Evolutionary conservation across 2,329 filamentous ascomycete genomes (phyloP).

Genomic region (Aureobasidium musti): DNA sequence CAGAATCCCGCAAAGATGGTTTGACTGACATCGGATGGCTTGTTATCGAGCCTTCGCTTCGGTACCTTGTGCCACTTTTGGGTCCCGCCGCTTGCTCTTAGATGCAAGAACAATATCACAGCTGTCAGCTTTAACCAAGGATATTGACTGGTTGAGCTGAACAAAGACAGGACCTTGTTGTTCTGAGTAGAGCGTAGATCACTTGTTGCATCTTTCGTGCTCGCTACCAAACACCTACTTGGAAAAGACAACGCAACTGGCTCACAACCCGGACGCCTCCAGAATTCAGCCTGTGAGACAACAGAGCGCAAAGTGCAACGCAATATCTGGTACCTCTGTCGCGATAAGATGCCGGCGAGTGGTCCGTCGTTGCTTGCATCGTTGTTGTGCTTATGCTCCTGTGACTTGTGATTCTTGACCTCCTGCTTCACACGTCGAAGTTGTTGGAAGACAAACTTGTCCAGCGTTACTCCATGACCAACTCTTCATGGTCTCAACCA

Average conservation of each 20-base stretch:
- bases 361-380: not conserved
- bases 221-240: not conserved
- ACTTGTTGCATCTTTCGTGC: not conserved
- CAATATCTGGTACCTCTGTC: not conserved
- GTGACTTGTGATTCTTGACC: not conserved
- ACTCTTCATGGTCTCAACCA: not conserved
- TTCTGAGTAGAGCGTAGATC: not conserved
- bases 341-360: not conserved
- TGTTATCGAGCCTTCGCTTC: not conserved
- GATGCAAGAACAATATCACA: not conserved
- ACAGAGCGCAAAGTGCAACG: not conserved
- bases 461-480: not conserved
- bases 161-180: not conserved
- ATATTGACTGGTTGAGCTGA: not conserved
- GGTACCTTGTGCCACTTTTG: not conserved
- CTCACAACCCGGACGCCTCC: not conserved
- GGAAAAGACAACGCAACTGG: not conserved
- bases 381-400: not conserved
- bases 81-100: too few relatives aligned
- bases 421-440: not conserved
- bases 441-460: not conserved
- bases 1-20: not conserved
- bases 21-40: not conserved
- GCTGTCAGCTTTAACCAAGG: not conserved
- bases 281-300: not conserved